These are phyloP conservation scores for Diplogelasinospora grovesii DNA, from an alignment of 495 filamentous ascomycete species.

Conservation along the genomic window DNA sequence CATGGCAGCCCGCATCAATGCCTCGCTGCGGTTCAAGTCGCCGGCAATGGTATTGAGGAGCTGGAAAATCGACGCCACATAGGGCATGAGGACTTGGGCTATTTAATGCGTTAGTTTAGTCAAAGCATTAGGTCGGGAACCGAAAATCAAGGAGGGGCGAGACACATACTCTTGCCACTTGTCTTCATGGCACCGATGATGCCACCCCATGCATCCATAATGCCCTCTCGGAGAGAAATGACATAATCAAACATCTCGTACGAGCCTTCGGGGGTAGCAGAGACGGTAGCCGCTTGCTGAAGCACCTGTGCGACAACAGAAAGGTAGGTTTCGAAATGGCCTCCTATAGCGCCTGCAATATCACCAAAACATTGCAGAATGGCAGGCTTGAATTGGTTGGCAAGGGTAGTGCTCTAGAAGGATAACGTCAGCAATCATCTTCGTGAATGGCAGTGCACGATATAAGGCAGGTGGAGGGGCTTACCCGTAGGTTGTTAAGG, in stretches of 20 bases:
- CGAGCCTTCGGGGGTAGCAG: slow-evolving; percentile 58
- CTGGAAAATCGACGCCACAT: slow-evolving; percentile 81
- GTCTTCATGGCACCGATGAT: slow-evolving; percentile 88
- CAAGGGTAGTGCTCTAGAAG: slow-evolving; percentile 57
- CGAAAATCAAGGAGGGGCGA: too few species aligned
- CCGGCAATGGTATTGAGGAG: slow-evolving; percentile 74
- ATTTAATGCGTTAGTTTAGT: too few species aligned
- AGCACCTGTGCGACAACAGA: slow-evolving; percentile 87
- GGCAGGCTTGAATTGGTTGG: slow-evolving; percentile 96
- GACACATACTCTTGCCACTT: slow-evolving; percentile 60
- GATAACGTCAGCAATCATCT: slow-evolving; percentile 25
- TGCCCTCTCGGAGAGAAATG: slow-evolving; percentile 87
- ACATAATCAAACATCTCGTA: slow-evolving; percentile 96
- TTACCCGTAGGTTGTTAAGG: slow-evolving; percentile 78
- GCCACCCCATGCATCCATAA: slow-evolving; percentile 98
- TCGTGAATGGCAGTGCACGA: background rate
- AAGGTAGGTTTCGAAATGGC: slow-evolving; percentile 87
- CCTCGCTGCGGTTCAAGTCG: slow-evolving; percentile 83
- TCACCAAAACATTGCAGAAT: slow-evolving; percentile 98
- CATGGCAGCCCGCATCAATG: slow-evolving; percentile 85
- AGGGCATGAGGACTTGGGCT: slow-evolving; percentile 67
- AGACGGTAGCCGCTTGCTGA: slow-evolving; percentile 82
- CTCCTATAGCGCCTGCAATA: slow-evolving; percentile 91
- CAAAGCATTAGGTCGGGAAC: too few species aligned
- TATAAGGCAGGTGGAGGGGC: slow-evolving; percentile 27